phyloP scores from a whole-genome alignment of 1,139 yeast species.

The Hansenula lynferdii region DNA sequence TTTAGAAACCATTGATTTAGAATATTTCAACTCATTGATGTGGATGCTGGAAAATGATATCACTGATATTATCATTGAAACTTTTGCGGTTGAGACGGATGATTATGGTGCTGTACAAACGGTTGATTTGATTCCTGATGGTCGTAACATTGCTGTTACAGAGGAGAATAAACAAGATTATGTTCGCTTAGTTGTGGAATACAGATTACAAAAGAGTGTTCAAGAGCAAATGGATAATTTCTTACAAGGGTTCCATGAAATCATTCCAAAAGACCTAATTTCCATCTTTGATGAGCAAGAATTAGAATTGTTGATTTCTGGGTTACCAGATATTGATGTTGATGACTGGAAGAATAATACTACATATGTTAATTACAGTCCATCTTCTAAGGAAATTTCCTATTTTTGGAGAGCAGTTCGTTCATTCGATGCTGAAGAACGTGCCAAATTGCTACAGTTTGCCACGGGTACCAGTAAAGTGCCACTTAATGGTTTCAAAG shows the following conservation, averaged over 20 bases:
- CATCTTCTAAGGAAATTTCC: conserved; percentile 82
- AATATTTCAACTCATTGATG: conserved; percentile 83
- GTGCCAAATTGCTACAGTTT: conserved; percentile 91
- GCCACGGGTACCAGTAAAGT: conserved; percentile 98
- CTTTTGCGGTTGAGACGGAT: conserved; percentile 89
- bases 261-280: conserved; percentile 83
- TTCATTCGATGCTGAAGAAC: conserved; percentile 89
- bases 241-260: conserved; percentile 83
- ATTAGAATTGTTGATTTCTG: conserved; percentile 85
- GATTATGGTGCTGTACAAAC: conserved; percentile 89
- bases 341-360: conserved; percentile 94
- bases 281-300: conserved; percentile 95
- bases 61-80: conserved; percentile 95
- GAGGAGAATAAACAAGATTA: conserved; percentile 90
- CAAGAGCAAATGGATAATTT: conserved; percentile 86
- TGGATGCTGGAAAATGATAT: conserved; percentile 98
- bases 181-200: conserved; percentile 81
- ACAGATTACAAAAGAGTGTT: conserved; percentile 77
- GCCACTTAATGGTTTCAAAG: conserved; percentile 91
- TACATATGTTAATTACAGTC: conserved; percentile 75
- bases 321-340: conserved; percentile 93
- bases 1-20: conserved; percentile 91
- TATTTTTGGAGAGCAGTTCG: conserved; percentile 99
- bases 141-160: conserved; percentile 80
- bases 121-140: conserved; percentile 77